Conservation (phyloP, 805 yeast genomes). For the Myxozyma geophila region DNA sequence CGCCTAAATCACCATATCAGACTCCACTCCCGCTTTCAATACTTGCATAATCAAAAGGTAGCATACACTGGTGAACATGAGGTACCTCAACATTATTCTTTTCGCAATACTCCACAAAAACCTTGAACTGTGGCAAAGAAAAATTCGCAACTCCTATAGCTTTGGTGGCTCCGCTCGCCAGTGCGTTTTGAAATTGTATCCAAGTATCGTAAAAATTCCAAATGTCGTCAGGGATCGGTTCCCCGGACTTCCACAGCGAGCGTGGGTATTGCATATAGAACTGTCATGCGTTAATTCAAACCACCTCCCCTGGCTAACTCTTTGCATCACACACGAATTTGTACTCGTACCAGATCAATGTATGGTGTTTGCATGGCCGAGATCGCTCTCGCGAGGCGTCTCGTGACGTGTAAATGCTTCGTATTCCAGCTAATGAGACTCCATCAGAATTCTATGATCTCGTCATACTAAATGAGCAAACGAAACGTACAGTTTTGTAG, state of each 20-base stretch:
- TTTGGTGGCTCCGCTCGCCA: slow-evolving; percentile 50
- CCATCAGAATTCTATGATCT: neutral
- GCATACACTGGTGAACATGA: slow-evolving; percentile 61
- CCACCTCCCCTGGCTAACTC: slow-evolving; percentile 44
- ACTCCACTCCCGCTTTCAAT: neutral
- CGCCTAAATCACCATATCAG: slow-evolving; percentile 48
- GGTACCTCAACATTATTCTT: slow-evolving; percentile 56
- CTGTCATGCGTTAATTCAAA: slow-evolving; percentile 43
- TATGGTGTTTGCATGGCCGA: slow-evolving; percentile 69
- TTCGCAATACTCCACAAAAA: slow-evolving; percentile 41
- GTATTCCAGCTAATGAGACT: neutral
- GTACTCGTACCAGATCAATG: slow-evolving; percentile 61
- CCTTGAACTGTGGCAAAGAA: slow-evolving; percentile 45
- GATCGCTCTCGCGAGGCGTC: slow-evolving; percentile 53
- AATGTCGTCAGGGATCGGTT: slow-evolving; percentile 43
- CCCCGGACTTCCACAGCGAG: slow-evolving; percentile 43
- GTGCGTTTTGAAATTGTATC: slow-evolving; percentile 64
- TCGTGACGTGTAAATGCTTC: neutral
- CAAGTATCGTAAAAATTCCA: slow-evolving; percentile 59
- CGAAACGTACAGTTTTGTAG: slow-evolving; percentile 49
- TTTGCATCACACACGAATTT: slow-evolving; percentile 40
- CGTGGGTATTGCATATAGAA: slow-evolving; percentile 2
- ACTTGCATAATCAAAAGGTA: neutral
- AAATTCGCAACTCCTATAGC: slow-evolving; percentile 82
- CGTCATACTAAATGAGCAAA: slow-evolving; percentile 14